These are phyloP conservation scores for Rhodotorula graminis DNA, from an alignment of 768 basidiomycete genomes.

Conservation along the genomic window DNA sequence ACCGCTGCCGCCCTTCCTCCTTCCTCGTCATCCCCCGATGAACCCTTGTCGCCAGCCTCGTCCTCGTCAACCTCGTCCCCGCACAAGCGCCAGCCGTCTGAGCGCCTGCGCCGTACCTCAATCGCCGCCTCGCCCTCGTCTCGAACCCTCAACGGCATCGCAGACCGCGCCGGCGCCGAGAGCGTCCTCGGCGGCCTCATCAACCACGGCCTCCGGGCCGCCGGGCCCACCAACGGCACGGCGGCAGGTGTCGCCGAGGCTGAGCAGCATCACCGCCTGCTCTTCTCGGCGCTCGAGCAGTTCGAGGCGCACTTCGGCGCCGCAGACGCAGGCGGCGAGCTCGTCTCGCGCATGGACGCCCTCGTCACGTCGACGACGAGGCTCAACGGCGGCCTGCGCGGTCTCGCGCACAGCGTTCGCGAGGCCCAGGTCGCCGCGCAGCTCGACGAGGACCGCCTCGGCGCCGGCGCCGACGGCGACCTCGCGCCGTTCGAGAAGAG, in stretches of 20 bases:
- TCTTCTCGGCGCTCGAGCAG: constrained; percentile 25
- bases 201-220: neutral
- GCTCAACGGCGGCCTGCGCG: constrained; percentile 31
- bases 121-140: constrained; percentile 5
- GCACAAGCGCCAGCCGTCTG: constrained; percentile 3
- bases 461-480: neutral
- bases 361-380: constrained; percentile 28
- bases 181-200: neutral
- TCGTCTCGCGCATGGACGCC: constrained; percentile 26
- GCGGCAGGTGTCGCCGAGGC: neutral
- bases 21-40: neutral
- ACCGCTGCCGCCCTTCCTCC: neutral
- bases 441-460: constrained; percentile 21
- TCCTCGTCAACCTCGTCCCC: neutral
- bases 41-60: neutral
- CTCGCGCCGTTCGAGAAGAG: constrained; percentile 27
- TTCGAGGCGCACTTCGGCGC: constrained; percentile 30
- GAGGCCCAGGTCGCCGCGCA: constrained; percentile 29
- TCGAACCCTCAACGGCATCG: neutral
- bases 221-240: no score
- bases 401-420: neutral
- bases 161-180: constrained; percentile 3
- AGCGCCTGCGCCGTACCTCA: constrained; percentile 4
- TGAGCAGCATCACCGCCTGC: constrained; percentile 21
- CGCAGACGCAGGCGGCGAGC: neutral